phyloP scores from a whole-genome alignment of 805 yeast genomes.

The Teunomyces barrocoloradensis region DNA sequence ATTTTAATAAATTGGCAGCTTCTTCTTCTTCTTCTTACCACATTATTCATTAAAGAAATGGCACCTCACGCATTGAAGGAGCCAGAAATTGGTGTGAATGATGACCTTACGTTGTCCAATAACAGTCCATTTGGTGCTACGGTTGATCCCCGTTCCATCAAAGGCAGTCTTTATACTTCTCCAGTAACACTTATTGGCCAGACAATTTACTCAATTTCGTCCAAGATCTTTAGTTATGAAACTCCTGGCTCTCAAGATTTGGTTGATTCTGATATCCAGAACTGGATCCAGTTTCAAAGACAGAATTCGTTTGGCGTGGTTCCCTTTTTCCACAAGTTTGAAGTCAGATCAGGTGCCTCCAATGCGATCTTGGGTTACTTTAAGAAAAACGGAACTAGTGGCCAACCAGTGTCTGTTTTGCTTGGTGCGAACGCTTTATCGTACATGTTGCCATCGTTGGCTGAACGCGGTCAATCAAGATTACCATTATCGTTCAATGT shows the following conservation, averaged over 20 bases:
- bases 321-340: conserved; percentile 60
- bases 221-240: conserved; percentile 66
- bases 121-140: conserved; percentile 58
- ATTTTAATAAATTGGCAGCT: background rate
- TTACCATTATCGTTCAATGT: conserved; percentile 70
- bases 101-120: conserved; percentile 2
- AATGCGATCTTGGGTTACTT: conserved; percentile 73
- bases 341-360: conserved; percentile 84
- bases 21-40: background rate
- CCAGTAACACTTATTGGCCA: conserved; percentile 55
- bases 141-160: conserved; percentile 52
- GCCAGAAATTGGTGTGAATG: background rate
- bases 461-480: conserved; percentile 16
- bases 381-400: conserved; percentile 27
- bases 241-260: conserved; percentile 60
- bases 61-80: conserved; percentile 8
- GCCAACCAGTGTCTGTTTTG: conserved; percentile 46
- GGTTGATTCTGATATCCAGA: conserved; percentile 55
- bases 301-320: conserved; percentile 53
- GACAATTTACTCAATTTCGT: conserved; percentile 49
- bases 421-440: conserved; percentile 67
- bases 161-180: conserved; percentile 50
- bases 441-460: conserved; percentile 63
- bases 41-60: background rate
- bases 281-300: conserved; percentile 57